phyloP scores from a whole-genome alignment of 2,329 filamentous ascomycete species.

The Colletotrichum trifolii region DNA sequence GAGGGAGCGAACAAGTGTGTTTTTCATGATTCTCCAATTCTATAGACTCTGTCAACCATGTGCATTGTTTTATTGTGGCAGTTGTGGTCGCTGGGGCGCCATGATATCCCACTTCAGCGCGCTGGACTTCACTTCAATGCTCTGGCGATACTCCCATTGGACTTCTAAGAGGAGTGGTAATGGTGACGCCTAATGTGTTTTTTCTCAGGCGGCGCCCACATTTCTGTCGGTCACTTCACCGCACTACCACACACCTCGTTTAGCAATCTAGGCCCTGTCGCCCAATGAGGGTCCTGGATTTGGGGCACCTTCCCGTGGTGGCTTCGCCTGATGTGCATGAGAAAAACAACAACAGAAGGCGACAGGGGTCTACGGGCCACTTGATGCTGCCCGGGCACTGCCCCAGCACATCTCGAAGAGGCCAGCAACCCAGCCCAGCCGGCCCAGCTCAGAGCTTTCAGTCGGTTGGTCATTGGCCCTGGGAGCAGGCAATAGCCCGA shows the following conservation, averaged over 20 bases:
- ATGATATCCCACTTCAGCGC: neutral
- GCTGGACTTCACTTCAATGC: constrained; percentile 25
- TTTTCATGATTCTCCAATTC: neutral
- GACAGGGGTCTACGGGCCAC: constrained; percentile 13
- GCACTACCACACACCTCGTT: constrained; percentile 12
- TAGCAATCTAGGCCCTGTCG: constrained; percentile 23
- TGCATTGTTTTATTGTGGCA: constrained; percentile 26
- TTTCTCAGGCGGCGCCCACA: constrained; percentile 26
- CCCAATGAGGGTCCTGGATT: constrained; percentile 33
- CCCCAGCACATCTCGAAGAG: too few relatives aligned
- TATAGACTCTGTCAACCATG: neutral
- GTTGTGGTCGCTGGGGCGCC: neutral
- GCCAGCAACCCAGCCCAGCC: too few relatives aligned
- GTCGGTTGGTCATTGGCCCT: too few relatives aligned
- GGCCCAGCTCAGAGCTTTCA: too few relatives aligned
- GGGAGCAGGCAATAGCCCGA: too few relatives aligned
- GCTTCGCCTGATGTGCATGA: neutral
- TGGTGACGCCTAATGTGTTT: constrained; percentile 37
- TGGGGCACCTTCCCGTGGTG: constrained; percentile 12
- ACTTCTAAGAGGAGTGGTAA: constrained; percentile 41
- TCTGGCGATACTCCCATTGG: constrained; percentile 31
- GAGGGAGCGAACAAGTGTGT: neutral
- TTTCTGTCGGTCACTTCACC: constrained; percentile 3
- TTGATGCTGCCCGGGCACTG: too few relatives aligned
- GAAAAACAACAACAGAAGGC: constrained; percentile 12